Evolutionary conservation across 2,329 filamentous ascomycete genomes (phyloP).

Genomic region (Coniochaeta sp.): DNA sequence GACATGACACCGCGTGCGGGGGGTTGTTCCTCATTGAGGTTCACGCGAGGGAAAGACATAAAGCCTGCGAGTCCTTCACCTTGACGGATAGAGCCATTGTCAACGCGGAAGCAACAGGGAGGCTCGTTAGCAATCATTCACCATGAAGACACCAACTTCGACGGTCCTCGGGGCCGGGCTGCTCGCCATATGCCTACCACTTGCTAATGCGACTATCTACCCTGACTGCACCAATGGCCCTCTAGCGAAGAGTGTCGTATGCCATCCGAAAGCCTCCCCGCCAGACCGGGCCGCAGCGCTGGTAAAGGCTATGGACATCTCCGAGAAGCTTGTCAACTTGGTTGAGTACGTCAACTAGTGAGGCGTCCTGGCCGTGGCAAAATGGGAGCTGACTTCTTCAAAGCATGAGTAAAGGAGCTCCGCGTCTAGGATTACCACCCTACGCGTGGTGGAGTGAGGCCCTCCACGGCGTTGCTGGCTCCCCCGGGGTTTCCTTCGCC

Average conservation of each 20-base stretch:
- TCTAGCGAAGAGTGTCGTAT: constrained; percentile 29
- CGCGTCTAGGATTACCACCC: constrained; percentile 44
- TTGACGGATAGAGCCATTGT: no score
- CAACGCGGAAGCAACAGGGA: no score
- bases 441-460: constrained; percentile 55
- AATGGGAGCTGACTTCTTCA: not conserved
- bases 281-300: constrained; percentile 37
- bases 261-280: constrained; percentile 33
- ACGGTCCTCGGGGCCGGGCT: not conserved
- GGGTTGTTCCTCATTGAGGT: not conserved
- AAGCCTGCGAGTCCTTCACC: not conserved
- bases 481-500: constrained; percentile 47
- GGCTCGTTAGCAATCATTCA: not conserved
- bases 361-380: not conserved
- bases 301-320: constrained; percentile 40
- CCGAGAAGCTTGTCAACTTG: constrained; percentile 46
- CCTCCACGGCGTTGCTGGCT: constrained; percentile 47
- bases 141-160: not conserved
- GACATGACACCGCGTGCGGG: not conserved
- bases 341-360: constrained; percentile 13
- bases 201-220: constrained; percentile 2
- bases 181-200: not conserved
- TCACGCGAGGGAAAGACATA: not conserved
- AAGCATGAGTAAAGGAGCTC: constrained; percentile 33
- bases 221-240: constrained; percentile 20